A percentile compares a stretch with the other conserved stretches of the same genome.
Evolutionary conservation across 306 rosid genomes (phyloP).

Genomic region (Prunus mira): DNA sequence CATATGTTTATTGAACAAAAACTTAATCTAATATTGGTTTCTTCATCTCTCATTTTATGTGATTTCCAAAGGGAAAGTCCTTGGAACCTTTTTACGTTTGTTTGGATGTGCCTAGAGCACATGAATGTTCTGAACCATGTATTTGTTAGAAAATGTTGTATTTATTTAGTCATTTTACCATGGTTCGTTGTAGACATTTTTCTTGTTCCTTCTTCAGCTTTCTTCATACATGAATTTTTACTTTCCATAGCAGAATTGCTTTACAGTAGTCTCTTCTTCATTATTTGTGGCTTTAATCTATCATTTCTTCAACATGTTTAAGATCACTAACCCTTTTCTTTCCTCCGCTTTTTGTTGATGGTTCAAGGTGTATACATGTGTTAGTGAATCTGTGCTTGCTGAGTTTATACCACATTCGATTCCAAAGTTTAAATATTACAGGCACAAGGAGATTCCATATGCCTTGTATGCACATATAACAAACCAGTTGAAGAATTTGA

Average conservation of each 20-base stretch:
- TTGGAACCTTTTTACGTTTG: neutral
- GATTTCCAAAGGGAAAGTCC: too few relatives aligned
- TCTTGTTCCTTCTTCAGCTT: neutral
- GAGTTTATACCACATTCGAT: constrained; percentile 59
- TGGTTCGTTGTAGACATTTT: neutral
- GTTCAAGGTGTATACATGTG: constrained; percentile 79
- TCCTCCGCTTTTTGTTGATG: neutral
- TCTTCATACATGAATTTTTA: neutral
- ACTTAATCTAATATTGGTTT: too few relatives aligned
- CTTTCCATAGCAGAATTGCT: neutral
- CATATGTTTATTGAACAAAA: too few relatives aligned
- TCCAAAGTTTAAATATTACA: constrained; percentile 62
- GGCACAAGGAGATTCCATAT: constrained; percentile 28
- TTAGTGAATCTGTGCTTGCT: constrained; percentile 59
- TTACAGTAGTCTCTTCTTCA: neutral
- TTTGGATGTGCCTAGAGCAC: neutral
- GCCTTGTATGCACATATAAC: constrained; percentile 25
- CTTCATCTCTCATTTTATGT: too few relatives aligned
- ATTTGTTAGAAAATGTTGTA: neutral
- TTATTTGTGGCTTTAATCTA: neutral
- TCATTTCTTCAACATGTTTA: neutral
- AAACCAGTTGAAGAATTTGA: constrained; percentile 27
- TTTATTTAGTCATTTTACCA: neutral
- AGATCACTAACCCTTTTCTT: constrained; percentile 1
- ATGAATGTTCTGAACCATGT: neutral